Conservation (phyloP, 371 early-diverging fungal species). For the Rhizomucor miehei region DNA sequence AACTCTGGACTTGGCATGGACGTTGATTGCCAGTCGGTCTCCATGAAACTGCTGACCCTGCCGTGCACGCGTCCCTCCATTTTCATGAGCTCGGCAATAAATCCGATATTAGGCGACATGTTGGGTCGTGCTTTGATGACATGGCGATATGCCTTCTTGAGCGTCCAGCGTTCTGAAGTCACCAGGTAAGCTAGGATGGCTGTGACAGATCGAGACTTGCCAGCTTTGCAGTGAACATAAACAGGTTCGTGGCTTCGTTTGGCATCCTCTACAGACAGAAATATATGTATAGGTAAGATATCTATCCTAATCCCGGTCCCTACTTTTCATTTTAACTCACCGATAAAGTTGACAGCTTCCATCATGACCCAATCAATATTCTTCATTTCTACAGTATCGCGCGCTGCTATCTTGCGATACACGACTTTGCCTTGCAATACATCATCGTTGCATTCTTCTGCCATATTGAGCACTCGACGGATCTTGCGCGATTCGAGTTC, state of each 20-base stretch:
- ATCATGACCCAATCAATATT: conserved; percentile 58
- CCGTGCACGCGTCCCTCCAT: conserved; percentile 70
- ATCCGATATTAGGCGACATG: conserved; percentile 85
- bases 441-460: conserved; percentile 59
- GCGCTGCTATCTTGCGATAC: conserved; percentile 57
- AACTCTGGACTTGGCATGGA: conserved; percentile 24
- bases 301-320: too few species aligned
- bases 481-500: conserved; percentile 45
- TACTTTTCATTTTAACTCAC: conserved; percentile 31
- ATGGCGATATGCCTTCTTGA: conserved; percentile 72
- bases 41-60: conserved; percentile 40
- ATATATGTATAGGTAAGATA: not conserved
- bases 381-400: conserved; percentile 63
- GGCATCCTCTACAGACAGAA: conserved; percentile 29
- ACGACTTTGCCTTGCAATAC: conserved; percentile 21
- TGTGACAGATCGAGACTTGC: conserved; percentile 79
- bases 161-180: conserved; percentile 60
- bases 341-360: conserved; percentile 59
- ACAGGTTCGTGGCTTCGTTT: conserved; percentile 55
- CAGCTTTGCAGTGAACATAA: conserved; percentile 87
- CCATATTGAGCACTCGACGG: conserved; percentile 60
- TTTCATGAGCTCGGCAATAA: conserved; percentile 72
- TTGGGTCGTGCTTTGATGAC: conserved; percentile 69
- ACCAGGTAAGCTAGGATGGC: conserved; percentile 79
- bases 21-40: conserved; percentile 39